Percentiles rank a stretch among this genome's conserved stretches.
Evolutionary conservation across 257 asterid species (phyloP).

Genomic region (Solanum lycopersicoides): DNA sequence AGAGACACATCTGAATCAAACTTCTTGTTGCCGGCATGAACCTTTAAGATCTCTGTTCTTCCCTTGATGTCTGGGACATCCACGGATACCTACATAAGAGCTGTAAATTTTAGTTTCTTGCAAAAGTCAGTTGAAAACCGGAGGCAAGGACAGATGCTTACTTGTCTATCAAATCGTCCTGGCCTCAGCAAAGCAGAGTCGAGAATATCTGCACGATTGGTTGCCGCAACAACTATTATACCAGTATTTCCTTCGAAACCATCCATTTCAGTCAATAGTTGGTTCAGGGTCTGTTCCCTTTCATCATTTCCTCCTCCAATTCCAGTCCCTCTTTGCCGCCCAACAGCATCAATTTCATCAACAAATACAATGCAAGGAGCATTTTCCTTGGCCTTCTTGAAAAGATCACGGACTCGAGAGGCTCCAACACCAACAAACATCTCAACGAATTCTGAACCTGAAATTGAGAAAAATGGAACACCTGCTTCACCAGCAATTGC

Average conservation of each 20-base stretch:
- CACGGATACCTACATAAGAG: slow-evolving; percentile 56
- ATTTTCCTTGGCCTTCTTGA: slow-evolving; percentile 97
- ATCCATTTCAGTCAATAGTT: slow-evolving; percentile 96
- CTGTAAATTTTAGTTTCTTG: background rate
- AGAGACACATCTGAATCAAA: slow-evolving; percentile 82
- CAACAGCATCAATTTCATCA: slow-evolving; percentile 99
- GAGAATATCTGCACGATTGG: slow-evolving; percentile 97
- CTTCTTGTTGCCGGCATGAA: slow-evolving; percentile 81
- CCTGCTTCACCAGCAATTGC: slow-evolving; percentile 99
- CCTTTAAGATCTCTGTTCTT: slow-evolving; percentile 92
- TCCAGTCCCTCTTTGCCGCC: slow-evolving; percentile 98
- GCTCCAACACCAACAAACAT: slow-evolving; percentile 99
- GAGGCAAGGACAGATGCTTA: slow-evolving; percentile 7
- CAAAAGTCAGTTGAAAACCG: background rate
- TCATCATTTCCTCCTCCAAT: slow-evolving; percentile 98
- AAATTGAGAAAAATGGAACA: slow-evolving; percentile 92
- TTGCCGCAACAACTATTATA: slow-evolving; percentile 86
- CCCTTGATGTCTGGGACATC: slow-evolving; percentile 98
- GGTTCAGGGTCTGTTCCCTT: slow-evolving; percentile 94
- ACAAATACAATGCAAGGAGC: slow-evolving; percentile 98
- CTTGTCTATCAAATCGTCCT: slow-evolving; percentile 98
- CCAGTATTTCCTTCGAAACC: slow-evolving; percentile 99
- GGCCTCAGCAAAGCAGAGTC: slow-evolving; percentile 95
- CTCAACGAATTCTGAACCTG: slow-evolving; percentile 99
- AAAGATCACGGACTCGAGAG: slow-evolving; percentile 91